Evolutionary conservation across 2,329 filamentous ascomycete genomes (phyloP), one percentile per base, ranked within the genome.

Genomic region (Colletotrichum lini): DNA sequence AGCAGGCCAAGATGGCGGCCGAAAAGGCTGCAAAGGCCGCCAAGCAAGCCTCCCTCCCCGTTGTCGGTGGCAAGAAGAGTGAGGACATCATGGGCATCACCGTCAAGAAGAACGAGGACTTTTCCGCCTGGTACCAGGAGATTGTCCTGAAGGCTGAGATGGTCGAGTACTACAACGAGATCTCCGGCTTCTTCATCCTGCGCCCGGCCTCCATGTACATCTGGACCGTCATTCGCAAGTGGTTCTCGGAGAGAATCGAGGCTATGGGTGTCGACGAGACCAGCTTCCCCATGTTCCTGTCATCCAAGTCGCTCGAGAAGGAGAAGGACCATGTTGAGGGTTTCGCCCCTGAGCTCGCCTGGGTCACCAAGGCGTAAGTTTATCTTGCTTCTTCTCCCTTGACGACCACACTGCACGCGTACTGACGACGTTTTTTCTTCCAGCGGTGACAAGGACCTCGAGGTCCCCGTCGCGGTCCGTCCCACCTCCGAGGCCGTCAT

Each of bases 271-370:
- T 98, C 67, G 94, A 96, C 82, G 97, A 99, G 86, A 93, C 94
- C 80, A 98, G 94, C 82, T 99, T 99, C 83, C 96, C 96, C 72
- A 92, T 99, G 82, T 99, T 98, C 84, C 90, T 99, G 75, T 97
- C 94, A 21, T 88, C 94, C 79, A 97, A 97, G 84, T 97, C 97
- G 50, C 85, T 99, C 74, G 88, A 90, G 80, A 90, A 89, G 80
- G 95, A 98, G 84, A 98, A 98, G 88, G 94, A 96, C 78, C 96
- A 99, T 82, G 93, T 99, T 73, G 96, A 99, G 83, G 96, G 96
- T n/a, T 99, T 99, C 81, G 96, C 96, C 63, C 95, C 96, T 44
- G 94, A 96, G 82, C 89, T 96, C 75, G 94, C 94, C 67, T 96
- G 94, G 94, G 94, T 96, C 38, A 96, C 94, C 63, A 94, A 94